Conservation (phyloP, 768 basidiomycete species). For the Xanthoconium purpureum region DNA sequence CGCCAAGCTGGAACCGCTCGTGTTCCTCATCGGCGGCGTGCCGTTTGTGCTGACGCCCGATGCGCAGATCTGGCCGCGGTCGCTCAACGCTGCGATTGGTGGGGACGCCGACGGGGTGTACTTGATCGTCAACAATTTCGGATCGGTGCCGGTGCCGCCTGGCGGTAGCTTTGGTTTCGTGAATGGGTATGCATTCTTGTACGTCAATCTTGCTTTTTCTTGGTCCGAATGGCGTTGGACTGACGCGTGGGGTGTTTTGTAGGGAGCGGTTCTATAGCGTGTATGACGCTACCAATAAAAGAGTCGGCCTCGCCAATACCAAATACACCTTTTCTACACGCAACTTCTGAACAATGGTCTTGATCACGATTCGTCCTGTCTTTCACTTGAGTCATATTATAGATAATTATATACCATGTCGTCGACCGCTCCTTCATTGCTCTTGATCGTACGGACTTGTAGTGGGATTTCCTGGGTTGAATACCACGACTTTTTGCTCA, state of each 20-base stretch:
- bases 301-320: not conserved
- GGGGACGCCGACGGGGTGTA: not conserved
- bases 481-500: no score
- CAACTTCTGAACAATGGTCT: not conserved
- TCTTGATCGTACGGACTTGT: no score
- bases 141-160: not conserved
- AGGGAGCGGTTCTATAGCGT: conserved; percentile 1
- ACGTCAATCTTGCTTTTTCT: not conserved
- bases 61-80: conserved; percentile 1
- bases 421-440: no score
- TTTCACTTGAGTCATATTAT: no score
- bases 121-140: not conserved
- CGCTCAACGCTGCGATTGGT: not conserved
- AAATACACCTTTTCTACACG: not conserved
- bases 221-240: no score
- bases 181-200: not conserved
- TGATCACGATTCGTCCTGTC: no score
- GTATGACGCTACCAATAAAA: not conserved
- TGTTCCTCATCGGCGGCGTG: not conserved
- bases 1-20: not conserved
- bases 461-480: no score
- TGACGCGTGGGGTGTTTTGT: not conserved
- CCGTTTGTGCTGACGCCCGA: not conserved
- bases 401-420: no score
- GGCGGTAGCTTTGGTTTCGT: not conserved